Conservation (phyloP, 2,329 filamentous ascomycete genomes). For the Trichoderma oligosporum region DNA sequence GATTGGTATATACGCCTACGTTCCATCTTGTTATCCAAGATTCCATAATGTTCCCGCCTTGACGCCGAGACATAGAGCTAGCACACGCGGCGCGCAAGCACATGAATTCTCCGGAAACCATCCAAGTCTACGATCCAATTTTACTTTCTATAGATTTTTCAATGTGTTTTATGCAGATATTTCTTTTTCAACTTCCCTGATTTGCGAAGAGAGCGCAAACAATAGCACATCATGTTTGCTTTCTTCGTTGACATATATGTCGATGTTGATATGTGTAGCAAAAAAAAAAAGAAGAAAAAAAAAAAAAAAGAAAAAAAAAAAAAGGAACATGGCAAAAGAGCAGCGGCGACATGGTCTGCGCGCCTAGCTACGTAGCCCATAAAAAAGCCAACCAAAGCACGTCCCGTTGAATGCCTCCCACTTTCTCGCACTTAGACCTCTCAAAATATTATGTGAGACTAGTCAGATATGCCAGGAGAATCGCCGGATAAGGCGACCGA, state of each 20-base stretch:
- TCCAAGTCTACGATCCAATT: conserved; percentile 21
- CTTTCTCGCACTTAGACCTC: background rate
- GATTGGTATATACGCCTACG: background rate
- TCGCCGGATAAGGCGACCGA: background rate
- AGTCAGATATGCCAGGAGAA: background rate
- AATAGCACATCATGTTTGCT: background rate
- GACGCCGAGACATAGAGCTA: background rate
- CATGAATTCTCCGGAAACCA: conserved; percentile 2
- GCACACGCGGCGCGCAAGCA: conserved; percentile 13
- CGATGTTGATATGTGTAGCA: conserved; percentile 11
- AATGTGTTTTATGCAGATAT: background rate
- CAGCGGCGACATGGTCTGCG: background rate
- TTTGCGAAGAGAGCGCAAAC: background rate
- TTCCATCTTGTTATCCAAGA: background rate
- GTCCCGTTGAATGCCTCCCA: background rate
- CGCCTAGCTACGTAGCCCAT: background rate
- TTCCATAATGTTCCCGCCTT: background rate
- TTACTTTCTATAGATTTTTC: conserved; percentile 20
- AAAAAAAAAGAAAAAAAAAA: background rate
- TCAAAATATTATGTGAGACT: background rate
- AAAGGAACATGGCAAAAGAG: background rate
- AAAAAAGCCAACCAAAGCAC: background rate
- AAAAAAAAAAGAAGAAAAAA: background rate
- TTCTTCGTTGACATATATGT: background rate
- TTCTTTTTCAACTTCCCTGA: background rate